phyloP scores from a whole-genome alignment of 2,329 filamentous ascomycete species.

The Cercospora berteroae region DNA sequence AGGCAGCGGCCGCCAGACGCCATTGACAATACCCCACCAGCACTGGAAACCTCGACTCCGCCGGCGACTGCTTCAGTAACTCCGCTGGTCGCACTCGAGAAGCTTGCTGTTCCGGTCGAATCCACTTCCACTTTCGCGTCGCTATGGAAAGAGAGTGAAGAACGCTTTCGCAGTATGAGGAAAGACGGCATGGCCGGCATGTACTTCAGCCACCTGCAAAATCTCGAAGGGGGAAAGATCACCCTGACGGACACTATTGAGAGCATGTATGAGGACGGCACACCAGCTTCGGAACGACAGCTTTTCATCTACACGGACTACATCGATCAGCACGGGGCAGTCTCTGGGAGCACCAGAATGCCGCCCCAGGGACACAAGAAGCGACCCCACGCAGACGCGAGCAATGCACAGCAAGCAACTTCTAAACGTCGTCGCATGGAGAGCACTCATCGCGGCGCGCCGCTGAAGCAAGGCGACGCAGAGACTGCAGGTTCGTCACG shows the following conservation, averaged over 20 bases:
- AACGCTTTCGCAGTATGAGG: not conserved
- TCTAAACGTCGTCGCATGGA: constrained; percentile 2
- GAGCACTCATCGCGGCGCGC: not conserved
- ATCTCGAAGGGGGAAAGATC: constrained; percentile 4
- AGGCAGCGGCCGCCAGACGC: constrained; percentile 4
- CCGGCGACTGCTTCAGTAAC: not conserved
- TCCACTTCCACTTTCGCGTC: not conserved
- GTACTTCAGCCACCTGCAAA: constrained; percentile 10
- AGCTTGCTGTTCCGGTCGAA: constrained; percentile 4
- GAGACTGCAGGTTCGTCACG: constrained; percentile 5
- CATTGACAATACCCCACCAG: not conserved
- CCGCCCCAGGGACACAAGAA: not conserved
- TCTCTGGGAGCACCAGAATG: not conserved
- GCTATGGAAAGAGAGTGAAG: constrained; percentile 6
- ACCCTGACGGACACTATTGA: constrained; percentile 3
- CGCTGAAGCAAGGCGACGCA: not conserved
- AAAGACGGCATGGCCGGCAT: constrained; percentile 7
- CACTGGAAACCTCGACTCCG: not conserved
- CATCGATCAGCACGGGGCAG: not conserved
- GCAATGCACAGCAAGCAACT: not conserved
- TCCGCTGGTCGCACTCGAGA: not conserved
- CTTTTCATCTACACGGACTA: constrained; percentile 3
- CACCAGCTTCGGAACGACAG: constrained; percentile 5
- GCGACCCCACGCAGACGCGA: not conserved
- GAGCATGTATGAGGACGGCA: not conserved